These are phyloP conservation scores for Uronychia binucleata DNA, from an alignment of 73 alveolate species.

Conservation along the genomic window DNA sequence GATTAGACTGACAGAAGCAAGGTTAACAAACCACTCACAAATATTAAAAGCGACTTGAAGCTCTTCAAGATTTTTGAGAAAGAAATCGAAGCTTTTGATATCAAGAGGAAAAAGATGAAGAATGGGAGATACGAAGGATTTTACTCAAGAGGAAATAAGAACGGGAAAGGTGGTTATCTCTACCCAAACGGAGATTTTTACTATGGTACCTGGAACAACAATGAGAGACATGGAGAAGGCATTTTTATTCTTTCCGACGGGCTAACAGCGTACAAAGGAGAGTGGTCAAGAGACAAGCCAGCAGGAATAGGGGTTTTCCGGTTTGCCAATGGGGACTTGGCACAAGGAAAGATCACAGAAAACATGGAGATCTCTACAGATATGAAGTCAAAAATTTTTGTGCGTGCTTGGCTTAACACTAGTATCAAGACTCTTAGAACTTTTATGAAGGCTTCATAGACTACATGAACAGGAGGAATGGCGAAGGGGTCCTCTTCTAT, in stretches of 20 bases:
- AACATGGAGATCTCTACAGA: background rate
- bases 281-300: background rate
- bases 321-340: background rate
- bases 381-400: background rate
- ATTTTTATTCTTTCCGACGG: background rate
- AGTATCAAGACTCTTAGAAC: background rate
- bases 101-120: background rate
- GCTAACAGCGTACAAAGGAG: background rate
- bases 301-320: background rate
- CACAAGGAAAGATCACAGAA: background rate
- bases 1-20: background rate
- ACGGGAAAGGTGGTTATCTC: background rate
- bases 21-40: background rate
- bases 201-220: background rate
- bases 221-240: slow-evolving; percentile 7
- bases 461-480: background rate
- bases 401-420: background rate
- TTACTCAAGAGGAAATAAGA: background rate
- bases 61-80: background rate
- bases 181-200: slow-evolving; percentile 1
- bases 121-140: background rate
- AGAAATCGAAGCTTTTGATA: background rate
- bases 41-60: background rate
- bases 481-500: background rate
- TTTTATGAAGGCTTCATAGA: background rate